Percentiles rank a stretch among this genome's conserved stretches.
Evolutionary conservation across 2,329 filamentous ascomycete genomes (phyloP).

Genomic region (Samsoniella hepiali): DNA sequence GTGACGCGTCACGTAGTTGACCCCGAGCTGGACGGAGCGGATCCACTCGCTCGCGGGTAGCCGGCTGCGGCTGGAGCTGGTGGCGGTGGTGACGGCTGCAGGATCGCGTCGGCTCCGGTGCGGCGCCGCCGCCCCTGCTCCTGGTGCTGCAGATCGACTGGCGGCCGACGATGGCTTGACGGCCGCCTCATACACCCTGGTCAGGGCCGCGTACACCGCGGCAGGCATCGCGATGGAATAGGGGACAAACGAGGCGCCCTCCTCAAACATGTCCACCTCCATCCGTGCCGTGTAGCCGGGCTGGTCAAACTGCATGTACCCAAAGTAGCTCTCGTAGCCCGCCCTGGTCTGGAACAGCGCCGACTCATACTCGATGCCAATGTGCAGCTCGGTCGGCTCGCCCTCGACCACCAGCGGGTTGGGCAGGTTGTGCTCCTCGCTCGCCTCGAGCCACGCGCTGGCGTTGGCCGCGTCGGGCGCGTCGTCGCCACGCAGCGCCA

Average conservation of each 20-base stretch:
- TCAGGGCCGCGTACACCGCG: constrained; percentile 29
- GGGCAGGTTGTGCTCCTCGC: constrained; percentile 7
- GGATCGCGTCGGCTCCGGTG: constrained; percentile 1
- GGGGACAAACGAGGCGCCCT: constrained; percentile 29
- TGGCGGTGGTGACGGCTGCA: neutral
- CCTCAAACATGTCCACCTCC: constrained; percentile 26
- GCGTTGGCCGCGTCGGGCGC: constrained; percentile 12
- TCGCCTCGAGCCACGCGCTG: neutral
- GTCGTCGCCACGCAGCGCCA: constrained; percentile 24
- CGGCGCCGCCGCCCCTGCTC: neutral
- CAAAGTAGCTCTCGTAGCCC: constrained; percentile 34
- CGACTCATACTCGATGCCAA: constrained; percentile 41
- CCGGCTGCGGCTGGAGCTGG: constrained; percentile 7
- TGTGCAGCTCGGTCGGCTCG: constrained; percentile 31
- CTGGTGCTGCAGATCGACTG: neutral
- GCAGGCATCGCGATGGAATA: constrained; percentile 33
- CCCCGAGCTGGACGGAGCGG: constrained; percentile 31
- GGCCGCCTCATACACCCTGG: constrained; percentile 31
- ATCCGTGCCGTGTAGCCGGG: constrained; percentile 26
- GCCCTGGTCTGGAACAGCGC: constrained; percentile 39
- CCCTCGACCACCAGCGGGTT: neutral
- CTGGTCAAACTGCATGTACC: constrained; percentile 32
- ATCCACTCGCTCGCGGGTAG: constrained; percentile 29
- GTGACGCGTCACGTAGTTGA: constrained; percentile 25
- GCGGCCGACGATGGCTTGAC: constrained; percentile 21